phyloP scores from a whole-genome alignment of 805 yeast species.

The Metschnikowia anglica region DNA sequence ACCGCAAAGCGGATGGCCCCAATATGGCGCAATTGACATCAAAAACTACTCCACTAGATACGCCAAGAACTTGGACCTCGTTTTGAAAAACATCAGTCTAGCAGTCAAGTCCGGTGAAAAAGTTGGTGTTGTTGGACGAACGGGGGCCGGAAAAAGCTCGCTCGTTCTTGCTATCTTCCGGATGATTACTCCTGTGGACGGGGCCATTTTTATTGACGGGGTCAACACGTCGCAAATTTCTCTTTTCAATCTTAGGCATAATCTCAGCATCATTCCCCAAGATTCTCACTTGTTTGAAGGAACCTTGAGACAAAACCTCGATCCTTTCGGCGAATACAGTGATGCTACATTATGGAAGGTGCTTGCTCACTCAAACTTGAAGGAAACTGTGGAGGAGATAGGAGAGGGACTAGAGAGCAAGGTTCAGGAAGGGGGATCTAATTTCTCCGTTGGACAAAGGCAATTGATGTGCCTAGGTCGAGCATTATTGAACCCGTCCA shows the following conservation, averaged over 20 bases:
- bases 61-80: constrained; percentile 77
- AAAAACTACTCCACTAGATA: constrained; percentile 75
- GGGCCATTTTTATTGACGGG: constrained; percentile 23
- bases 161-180: constrained; percentile 28
- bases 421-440: constrained; percentile 27
- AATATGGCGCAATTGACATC: constrained; percentile 11
- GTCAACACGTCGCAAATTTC: constrained; percentile 18
- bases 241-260: constrained; percentile 24
- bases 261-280: constrained; percentile 28
- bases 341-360: constrained; percentile 27
- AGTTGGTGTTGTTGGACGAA: constrained; percentile 93
- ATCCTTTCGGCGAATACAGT: constrained; percentile 55
- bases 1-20: constrained; percentile 18
- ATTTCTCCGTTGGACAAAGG: constrained; percentile 27
- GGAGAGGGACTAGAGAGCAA: constrained; percentile 21
- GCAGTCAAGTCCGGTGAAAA: constrained; percentile 74
- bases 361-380: constrained; percentile 23
- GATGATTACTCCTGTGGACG: constrained; percentile 23
- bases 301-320: constrained; percentile 43
- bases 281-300: constrained; percentile 30
- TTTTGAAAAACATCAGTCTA: constrained; percentile 65
- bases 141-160: constrained; percentile 49
- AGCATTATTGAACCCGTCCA: constrained; percentile 22
- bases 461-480: constrained; percentile 28
- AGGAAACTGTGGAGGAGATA: constrained; percentile 18